These are phyloP conservation scores for Edaphochlamys debaryana DNA, from an alignment of 139 green algal genomes.

Conservation along the genomic window DNA sequence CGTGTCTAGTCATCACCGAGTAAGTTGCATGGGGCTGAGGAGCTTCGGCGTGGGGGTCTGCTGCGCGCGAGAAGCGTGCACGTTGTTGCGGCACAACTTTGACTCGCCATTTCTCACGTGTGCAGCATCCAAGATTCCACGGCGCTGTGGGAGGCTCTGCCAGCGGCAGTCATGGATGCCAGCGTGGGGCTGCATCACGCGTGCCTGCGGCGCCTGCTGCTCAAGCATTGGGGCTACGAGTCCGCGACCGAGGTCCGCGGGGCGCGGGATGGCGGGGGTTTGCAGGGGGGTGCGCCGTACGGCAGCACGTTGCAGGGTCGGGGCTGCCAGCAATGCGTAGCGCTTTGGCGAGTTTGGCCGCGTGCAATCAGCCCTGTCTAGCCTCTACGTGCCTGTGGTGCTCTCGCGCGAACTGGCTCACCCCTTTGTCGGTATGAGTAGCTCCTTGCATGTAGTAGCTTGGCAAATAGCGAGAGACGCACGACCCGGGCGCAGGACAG, in stretches of 20 bases:
- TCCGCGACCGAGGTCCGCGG: background rate
- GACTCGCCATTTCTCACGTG: too few species aligned
- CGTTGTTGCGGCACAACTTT: background rate
- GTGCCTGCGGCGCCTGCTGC: slow-evolving; percentile 1
- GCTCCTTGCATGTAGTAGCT: too few species aligned
- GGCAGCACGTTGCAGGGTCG: too few species aligned
- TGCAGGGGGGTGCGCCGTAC: background rate
- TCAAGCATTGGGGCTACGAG: slow-evolving; percentile 29
- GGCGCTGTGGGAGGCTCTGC: slow-evolving; percentile 27
- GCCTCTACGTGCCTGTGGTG: background rate
- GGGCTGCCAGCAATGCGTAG: background rate
- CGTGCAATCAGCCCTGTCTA: background rate
- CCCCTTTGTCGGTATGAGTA: background rate
- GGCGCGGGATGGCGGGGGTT: background rate
- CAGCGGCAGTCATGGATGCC: slow-evolving; percentile 1
- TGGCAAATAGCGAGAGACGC: too few species aligned
- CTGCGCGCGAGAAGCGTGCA: background rate
- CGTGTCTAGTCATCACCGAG: slow-evolving; percentile 1
- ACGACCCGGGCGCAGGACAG: too few species aligned
- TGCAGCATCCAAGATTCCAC: slow-evolving; percentile 34
- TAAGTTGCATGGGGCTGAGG: background rate
- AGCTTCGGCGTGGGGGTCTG: background rate
- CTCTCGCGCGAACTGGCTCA: background rate
- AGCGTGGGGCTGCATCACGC: slow-evolving; percentile 13
- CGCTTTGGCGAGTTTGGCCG: background rate